Conservation (phyloP, 176 grass and related monocot genomes). For the Bolboschoenus planiculmis region DNA sequence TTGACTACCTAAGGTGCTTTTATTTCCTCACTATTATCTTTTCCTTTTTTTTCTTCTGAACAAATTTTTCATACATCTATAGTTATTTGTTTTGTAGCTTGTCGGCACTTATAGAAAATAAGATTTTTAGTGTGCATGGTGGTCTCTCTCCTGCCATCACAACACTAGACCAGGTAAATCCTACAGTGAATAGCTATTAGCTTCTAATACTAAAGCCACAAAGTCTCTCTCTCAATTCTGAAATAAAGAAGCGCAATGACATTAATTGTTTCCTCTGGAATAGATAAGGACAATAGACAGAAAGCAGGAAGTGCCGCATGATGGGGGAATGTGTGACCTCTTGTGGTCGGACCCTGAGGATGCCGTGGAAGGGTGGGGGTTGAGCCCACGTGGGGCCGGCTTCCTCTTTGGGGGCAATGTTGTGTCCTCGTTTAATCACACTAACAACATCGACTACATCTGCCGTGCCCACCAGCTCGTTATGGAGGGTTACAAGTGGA, state of each 20-base stretch:
- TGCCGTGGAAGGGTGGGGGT: conserved; percentile 83
- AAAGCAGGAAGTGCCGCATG: conserved; percentile 98
- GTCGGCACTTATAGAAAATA: conserved; percentile 97
- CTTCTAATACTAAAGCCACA: conserved; percentile 8
- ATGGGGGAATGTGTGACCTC: conserved; percentile 99
- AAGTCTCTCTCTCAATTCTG: conserved; percentile 4
- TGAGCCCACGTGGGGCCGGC: conserved; percentile 94
- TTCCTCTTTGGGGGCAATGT: conserved; percentile 92
- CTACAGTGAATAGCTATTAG: conserved; percentile 9
- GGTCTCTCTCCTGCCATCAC: conserved; percentile 91
- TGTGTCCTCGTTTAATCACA: conserved; percentile 78
- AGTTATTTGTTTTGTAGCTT: conserved; percentile 51
- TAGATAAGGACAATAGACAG: conserved; percentile 98
- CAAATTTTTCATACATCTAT: background rate
- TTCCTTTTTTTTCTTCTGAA: background rate
- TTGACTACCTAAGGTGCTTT: conserved; percentile 88
- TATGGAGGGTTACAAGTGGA: conserved; percentile 99
- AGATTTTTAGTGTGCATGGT: conserved; percentile 97
- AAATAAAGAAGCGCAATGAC: background rate
- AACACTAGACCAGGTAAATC: conserved; percentile 78
- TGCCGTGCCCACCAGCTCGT: conserved; percentile 97
- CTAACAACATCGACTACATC: conserved; percentile 96
- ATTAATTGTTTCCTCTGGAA: background rate
- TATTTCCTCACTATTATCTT: background rate
- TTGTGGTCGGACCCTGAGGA: conserved; percentile 99